Base-by-base conservation (phyloP, 139 green algal genomes). In the Diplosphaera chodatii region DNA sequence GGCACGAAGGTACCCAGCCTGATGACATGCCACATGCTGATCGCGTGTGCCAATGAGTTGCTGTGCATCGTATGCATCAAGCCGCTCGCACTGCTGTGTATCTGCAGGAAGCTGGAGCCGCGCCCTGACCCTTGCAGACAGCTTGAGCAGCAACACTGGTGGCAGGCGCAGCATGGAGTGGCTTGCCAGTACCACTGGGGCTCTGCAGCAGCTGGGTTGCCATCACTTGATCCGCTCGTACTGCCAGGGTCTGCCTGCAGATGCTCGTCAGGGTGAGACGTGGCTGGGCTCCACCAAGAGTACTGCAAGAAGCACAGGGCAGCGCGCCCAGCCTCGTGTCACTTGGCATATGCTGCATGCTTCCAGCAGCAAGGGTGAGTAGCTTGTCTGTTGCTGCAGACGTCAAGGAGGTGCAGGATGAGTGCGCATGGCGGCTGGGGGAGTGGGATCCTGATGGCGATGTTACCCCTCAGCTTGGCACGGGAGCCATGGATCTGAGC, bases 131-230 rank as follows among this genome's bases (percentile, higher is more conserved):
- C 48, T 59, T 25, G 8, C 48, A 23, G 48, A 59, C 48, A 59
- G 3, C 16, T 18, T 59, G 10, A 23, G 18, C 48, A 23, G 48
- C 48, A 10, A 59, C 13, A 25, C 48, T 3, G 16, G 48, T 18
- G 18, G 48, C 48, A 25, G 48, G 16, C 48, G 13, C 48, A 59
- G 48, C 48, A 27, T 25, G 13, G 48, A 59, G 16, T 59, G 48
- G 48, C 48, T 59, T 10, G 48, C 13, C 18, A 18, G 48, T 18
- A 59, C 48, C 10, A 25, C 48, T 25, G 48, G 81, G 22, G 66
- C 81, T 3, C 69, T 89, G 31, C 75, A 85, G 71, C 77, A 85
- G 28, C 73, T 90, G 70, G 83, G 83, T 16, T 90, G 85, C 73
- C 59, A 64, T 3, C 75, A 83, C 21, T 37, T 82, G n/a, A 67